Percentiles rank a stretch among this genome's conserved stretches.
Evolutionary conservation across 495 filamentous ascomycete species (phyloP).

Genomic region (Penicillium crystallinum): DNA sequence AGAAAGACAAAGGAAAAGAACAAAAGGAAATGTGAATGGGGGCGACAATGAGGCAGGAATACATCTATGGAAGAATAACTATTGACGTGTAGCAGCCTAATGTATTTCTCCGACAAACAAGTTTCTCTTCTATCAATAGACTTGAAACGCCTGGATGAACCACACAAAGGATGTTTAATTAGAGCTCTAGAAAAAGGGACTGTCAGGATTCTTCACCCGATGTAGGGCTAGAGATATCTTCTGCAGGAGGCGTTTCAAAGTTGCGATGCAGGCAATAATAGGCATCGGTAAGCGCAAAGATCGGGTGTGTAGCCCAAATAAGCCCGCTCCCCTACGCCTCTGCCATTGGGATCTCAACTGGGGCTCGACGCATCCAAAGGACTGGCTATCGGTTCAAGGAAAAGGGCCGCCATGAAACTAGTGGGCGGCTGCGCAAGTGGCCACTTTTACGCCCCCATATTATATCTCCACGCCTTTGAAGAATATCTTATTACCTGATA

Average conservation of each 20-base stretch:
- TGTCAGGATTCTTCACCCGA: neutral
- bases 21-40: conserved; percentile 10
- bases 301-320: neutral
- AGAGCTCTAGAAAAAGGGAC: neutral
- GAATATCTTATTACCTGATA: neutral
- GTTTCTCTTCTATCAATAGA: conserved; percentile 4
- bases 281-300: conserved; percentile 5
- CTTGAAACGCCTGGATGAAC: conserved; percentile 2
- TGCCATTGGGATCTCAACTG: conserved; percentile 2
- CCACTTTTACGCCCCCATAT: neutral
- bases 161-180: neutral
- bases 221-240: neutral
- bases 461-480: neutral
- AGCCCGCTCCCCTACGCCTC: neutral
- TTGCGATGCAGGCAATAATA: neutral
- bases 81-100: neutral
- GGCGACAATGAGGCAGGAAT: conserved; percentile 5
- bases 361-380: neutral
- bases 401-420: conserved; percentile 9
- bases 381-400: conserved; percentile 4
- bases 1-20: conserved; percentile 17
- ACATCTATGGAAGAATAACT: conserved; percentile 8
- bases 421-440: neutral
- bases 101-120: neutral
- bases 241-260: conserved; percentile 11